A percentile compares a stretch with the other conserved stretches of the same genome.
These are phyloP conservation scores for Colletotrichum siamense DNA, from an alignment of 2,329 filamentous ascomycete genomes.

Conservation along the genomic window DNA sequence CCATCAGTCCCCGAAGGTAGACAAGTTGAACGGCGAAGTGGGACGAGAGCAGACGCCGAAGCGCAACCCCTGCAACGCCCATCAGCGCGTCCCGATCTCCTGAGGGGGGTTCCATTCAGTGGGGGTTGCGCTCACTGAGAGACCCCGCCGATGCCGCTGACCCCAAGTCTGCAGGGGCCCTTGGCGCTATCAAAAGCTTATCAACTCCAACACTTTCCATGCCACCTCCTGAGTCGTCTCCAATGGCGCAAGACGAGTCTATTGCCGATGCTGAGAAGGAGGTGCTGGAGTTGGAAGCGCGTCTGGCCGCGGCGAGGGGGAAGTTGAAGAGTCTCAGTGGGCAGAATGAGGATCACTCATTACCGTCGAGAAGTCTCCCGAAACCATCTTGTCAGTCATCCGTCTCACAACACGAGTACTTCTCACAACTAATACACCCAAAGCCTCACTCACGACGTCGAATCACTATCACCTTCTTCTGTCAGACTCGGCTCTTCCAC, in stretches of 20 bases:
- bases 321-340: slow-evolving; percentile 48
- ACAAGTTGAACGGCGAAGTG: neutral
- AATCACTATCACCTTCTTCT: slow-evolving; percentile 77
- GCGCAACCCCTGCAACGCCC: neutral
- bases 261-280: slow-evolving; percentile 50
- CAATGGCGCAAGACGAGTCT: slow-evolving; percentile 29
- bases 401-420: slow-evolving; percentile 2
- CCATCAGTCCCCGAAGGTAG: slow-evolving; percentile 18
- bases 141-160: slow-evolving; percentile 5
- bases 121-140: neutral
- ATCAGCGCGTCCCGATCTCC: neutral
- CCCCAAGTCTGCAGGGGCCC: neutral
- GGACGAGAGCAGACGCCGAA: slow-evolving; percentile 18
- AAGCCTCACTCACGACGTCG: neutral
- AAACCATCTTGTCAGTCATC: slow-evolving; percentile 25
- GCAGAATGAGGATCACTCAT: slow-evolving; percentile 21
- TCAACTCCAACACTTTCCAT: slow-evolving; percentile 4
- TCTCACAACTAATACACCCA: neutral
- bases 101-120: neutral
- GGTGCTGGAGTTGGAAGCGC: slow-evolving; percentile 62
- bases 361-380: neutral
- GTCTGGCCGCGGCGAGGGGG: slow-evolving; percentile 49
- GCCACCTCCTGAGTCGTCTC: neutral
- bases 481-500: slow-evolving; percentile 80
- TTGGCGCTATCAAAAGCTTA: slow-evolving; percentile 17